Evolutionary conservation across 139 green algal species (phyloP).

Genomic region (Cymbomonas tetramitiformis): DNA sequence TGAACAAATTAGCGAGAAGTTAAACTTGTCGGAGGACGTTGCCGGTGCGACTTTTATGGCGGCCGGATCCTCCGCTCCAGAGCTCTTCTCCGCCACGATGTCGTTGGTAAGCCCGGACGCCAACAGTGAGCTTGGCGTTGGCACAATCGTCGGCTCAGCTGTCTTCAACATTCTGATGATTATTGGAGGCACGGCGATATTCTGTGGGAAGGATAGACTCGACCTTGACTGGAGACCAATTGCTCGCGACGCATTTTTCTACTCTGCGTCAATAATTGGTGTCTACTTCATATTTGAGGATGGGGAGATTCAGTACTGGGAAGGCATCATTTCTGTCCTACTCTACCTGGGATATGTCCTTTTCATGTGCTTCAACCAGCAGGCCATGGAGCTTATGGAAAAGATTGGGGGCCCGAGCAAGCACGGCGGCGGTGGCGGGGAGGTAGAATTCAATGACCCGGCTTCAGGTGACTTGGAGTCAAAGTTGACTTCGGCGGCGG

Average conservation of each 20-base stretch:
- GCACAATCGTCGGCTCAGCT: constrained; percentile 31
- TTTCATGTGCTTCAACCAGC: constrained; percentile 21
- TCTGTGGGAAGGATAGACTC: constrained; percentile 14
- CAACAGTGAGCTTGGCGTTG: constrained; percentile 26
- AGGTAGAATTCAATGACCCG: too few species aligned
- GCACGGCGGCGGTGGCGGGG: too few species aligned
- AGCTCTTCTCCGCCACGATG: constrained; percentile 31
- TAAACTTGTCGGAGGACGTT: constrained; percentile 27
- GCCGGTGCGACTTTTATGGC: constrained; percentile 37
- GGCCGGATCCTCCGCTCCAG: constrained; percentile 27
- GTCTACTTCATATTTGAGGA: constrained; percentile 25
- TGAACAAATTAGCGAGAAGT: constrained; percentile 24
- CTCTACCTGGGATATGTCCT: constrained; percentile 17
- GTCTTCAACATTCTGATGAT: constrained; percentile 38
- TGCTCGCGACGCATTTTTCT: constrained; percentile 27
- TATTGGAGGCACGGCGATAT: constrained; percentile 26
- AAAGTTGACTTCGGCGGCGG: too few species aligned
- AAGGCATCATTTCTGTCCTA: constrained; percentile 10
- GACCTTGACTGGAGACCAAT: constrained; percentile 28
- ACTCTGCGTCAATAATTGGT: constrained; percentile 13
- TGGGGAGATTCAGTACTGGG: constrained; percentile 24
- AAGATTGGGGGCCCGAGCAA: neutral
- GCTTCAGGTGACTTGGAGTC: too few species aligned
- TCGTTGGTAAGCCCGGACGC: constrained; percentile 15
- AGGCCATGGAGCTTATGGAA: constrained; percentile 17